Evolutionary conservation across 2,329 filamentous ascomycete species (phyloP).

Genomic region (Claviceps spartinae): DNA sequence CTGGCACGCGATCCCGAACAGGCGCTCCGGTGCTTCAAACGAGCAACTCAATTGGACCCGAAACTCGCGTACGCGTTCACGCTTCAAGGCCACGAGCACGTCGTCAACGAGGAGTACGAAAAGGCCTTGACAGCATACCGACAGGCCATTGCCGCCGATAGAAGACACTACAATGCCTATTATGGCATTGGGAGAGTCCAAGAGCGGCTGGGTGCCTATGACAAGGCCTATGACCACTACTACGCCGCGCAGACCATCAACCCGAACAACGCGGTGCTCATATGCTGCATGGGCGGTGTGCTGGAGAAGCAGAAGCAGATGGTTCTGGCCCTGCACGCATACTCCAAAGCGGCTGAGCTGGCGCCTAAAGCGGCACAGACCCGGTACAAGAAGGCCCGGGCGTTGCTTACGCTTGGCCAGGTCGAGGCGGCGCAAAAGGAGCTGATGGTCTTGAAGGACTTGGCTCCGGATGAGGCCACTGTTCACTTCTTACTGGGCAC

Average conservation of each 20-base stretch:
- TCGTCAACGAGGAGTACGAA: slow-evolving; percentile 93
- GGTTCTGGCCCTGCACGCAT: slow-evolving; percentile 65
- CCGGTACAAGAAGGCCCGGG: slow-evolving; percentile 84
- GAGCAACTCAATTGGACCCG: slow-evolving; percentile 80
- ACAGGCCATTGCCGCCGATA: slow-evolving; percentile 71
- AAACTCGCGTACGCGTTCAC: slow-evolving; percentile 94
- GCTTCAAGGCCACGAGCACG: slow-evolving; percentile 87
- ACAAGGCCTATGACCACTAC: slow-evolving; percentile 86
- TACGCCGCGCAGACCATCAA: slow-evolving; percentile 80
- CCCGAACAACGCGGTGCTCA: slow-evolving; percentile 80
- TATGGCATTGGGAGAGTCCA: slow-evolving; percentile 78
- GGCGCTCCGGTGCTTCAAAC: slow-evolving; percentile 85
- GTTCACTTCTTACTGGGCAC: slow-evolving; percentile 91
- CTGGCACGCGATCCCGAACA: slow-evolving; percentile 87
- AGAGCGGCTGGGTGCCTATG: slow-evolving; percentile 79
- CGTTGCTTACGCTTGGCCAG: slow-evolving; percentile 61
- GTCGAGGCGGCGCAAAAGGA: slow-evolving; percentile 65
- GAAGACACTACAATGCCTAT: slow-evolving; percentile 94
- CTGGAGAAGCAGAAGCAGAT: slow-evolving; percentile 80
- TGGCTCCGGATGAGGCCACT: slow-evolving; percentile 87
- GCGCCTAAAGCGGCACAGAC: slow-evolving; percentile 71
- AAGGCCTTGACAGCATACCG: slow-evolving; percentile 84
- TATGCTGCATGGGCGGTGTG: slow-evolving; percentile 83
- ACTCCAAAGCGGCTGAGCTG: slow-evolving; percentile 67
- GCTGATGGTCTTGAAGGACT: slow-evolving; percentile 74